Evolutionary conservation across 1,284 basidiomycete genomes (phyloP).

Genomic region (Cryptococcus sp.): DNA sequence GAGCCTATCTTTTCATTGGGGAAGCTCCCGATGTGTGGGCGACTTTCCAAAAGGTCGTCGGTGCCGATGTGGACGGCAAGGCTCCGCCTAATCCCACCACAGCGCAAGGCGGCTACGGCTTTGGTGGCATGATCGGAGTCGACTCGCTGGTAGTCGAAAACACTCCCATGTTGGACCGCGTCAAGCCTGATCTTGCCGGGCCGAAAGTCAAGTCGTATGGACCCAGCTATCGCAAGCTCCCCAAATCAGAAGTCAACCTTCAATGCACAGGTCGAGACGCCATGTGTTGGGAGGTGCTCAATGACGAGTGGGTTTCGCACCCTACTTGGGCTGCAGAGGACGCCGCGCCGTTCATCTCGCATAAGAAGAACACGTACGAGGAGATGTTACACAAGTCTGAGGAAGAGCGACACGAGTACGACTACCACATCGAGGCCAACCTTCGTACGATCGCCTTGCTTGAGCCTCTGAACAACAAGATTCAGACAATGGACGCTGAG

Average conservation of each 20-base stretch:
- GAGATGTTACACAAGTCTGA: conserved; percentile 95
- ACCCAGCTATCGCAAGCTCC: conserved; percentile 89
- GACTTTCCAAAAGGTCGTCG: conserved; percentile 85
- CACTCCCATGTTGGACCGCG: conserved; percentile 63
- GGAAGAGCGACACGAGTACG: conserved; percentile 98
- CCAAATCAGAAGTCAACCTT: conserved; percentile 79
- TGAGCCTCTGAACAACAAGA: conserved; percentile 82
- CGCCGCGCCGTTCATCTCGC: conserved; percentile 87
- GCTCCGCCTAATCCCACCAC: conserved; percentile 60
- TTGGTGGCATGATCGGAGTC: conserved; percentile 54
- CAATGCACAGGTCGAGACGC: conserved; percentile 94
- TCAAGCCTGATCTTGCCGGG: conserved; percentile 57
- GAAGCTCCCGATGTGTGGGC: conserved; percentile 73
- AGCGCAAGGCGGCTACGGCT: conserved; percentile 59
- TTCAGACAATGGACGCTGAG: conserved; percentile 86
- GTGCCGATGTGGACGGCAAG: conserved; percentile 70
- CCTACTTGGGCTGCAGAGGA: conserved; percentile 97
- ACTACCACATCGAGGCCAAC: conserved; percentile 93
- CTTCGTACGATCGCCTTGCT: conserved; percentile 87
- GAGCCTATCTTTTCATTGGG: conserved; percentile 74
- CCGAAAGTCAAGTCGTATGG: conserved; percentile 60
- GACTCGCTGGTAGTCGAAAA: conserved; percentile 57
- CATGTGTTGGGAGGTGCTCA: conserved; percentile 94
- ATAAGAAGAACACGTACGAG: conserved; percentile 97
- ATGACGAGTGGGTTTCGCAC: conserved; percentile 95